Conservation (phyloP, 2,329 filamentous ascomycete genomes). For the Sporothrix mexicana region DNA sequence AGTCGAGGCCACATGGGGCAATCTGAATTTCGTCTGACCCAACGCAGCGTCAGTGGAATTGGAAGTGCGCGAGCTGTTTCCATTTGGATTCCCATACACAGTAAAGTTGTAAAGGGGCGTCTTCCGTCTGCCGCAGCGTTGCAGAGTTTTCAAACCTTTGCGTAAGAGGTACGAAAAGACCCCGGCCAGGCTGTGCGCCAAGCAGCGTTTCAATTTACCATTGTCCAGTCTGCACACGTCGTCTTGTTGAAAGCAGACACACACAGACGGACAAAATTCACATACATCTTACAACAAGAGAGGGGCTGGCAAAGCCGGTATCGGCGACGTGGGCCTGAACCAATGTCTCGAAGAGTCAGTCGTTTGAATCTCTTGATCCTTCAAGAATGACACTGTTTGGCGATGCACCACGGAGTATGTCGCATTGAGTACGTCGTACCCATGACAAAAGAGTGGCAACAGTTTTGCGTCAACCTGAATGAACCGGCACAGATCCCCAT, state of each 20-base stretch:
- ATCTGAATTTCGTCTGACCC: constrained; percentile 36
- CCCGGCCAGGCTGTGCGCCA: not conserved
- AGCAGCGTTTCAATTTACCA: not conserved
- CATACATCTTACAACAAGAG: not conserved
- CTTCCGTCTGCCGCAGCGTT: not conserved
- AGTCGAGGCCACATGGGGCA: constrained; percentile 19
- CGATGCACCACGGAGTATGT: not conserved
- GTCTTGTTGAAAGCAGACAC: not conserved
- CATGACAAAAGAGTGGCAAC: not conserved
- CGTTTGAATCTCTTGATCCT: not conserved
- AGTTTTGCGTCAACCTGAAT: not conserved
- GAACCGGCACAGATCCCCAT: not conserved
- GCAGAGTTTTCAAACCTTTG: constrained; percentile 31
- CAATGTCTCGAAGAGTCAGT: not conserved
- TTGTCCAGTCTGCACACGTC: not conserved
- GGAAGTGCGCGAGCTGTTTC: not conserved
- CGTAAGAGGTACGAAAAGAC: constrained; percentile 20
- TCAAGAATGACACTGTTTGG: not conserved
- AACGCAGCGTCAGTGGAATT: constrained; percentile 36
- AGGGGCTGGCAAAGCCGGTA: constrained; percentile 14
- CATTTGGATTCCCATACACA: too few species aligned
- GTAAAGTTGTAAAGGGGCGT: not conserved
- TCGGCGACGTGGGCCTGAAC: not conserved
- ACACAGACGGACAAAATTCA: too few species aligned
- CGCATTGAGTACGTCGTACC: too few species aligned